A percentile compares a stretch with the other conserved stretches of the same genome.
Evolutionary conservation across 805 yeast genomes (phyloP).

Genomic region (Spathaspora gorwiae): DNA sequence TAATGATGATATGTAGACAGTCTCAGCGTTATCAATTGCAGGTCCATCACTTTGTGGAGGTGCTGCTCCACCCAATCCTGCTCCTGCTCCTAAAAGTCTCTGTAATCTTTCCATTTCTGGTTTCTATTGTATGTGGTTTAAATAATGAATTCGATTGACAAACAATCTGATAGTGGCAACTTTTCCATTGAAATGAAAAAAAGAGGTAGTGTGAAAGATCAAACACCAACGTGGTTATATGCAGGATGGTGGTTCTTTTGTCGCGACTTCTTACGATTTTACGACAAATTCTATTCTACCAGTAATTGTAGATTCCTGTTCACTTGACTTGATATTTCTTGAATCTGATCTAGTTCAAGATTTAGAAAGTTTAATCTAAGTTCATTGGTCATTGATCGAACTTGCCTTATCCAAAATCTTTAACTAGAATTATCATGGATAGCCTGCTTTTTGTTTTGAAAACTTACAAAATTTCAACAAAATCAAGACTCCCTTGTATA

Average conservation of each 20-base stretch:
- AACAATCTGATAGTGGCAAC: background rate
- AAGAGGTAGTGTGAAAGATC: too few species aligned
- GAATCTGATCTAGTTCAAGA: too few species aligned
- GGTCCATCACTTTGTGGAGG: constrained; percentile 60
- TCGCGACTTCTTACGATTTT: background rate
- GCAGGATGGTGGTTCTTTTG: background rate
- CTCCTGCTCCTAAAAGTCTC: constrained; percentile 42
- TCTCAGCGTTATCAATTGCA: constrained; percentile 90
- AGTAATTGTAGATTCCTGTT: too few species aligned
- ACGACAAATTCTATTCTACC: background rate
- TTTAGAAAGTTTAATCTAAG: too few species aligned
- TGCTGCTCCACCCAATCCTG: constrained; percentile 42
- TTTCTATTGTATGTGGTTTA: background rate
- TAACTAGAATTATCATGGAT: too few species aligned
- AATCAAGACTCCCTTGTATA: too few species aligned
- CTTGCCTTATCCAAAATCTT: too few species aligned
- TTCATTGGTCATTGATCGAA: too few species aligned
- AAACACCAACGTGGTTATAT: background rate
- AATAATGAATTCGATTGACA: background rate
- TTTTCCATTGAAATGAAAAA: background rate
- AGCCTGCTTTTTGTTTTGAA: too few species aligned
- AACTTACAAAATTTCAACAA: too few species aligned
- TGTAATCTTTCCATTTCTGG: constrained; percentile 45
- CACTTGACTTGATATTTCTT: too few species aligned
- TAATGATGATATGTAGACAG: constrained; percentile 91